phyloP scores from a whole-genome alignment of 139 green algal species.

The Eudorina sp. region DNA sequence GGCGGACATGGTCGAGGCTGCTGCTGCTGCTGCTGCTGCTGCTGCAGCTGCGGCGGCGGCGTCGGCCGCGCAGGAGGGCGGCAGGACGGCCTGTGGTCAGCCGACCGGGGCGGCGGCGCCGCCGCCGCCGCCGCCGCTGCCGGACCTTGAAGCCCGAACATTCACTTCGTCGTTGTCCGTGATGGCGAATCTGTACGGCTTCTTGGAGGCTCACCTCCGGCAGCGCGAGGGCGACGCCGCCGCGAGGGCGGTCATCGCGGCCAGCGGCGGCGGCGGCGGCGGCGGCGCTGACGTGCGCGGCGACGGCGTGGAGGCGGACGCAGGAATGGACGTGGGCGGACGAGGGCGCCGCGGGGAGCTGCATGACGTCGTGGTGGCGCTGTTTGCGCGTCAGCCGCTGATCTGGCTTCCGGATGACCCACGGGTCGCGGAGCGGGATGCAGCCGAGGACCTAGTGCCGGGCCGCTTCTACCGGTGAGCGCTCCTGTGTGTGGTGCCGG shows the following conservation, averaged over 20 bases:
- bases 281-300: too few species aligned
- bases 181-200: slow-evolving; percentile 23
- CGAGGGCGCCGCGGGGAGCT: neutral
- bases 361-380: neutral
- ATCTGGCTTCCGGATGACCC: slow-evolving; percentile 31
- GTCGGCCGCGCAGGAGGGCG: neutral
- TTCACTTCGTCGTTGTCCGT: neutral
- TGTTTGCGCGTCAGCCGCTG: neutral
- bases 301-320: too few species aligned
- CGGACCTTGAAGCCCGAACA: too few species aligned
- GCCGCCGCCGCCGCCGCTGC: too few species aligned
- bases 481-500: too few species aligned
- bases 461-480: slow-evolving; percentile 5
- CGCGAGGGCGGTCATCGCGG: neutral
- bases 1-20: neutral
- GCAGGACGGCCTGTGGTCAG: too few species aligned
- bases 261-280: neutral
- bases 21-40: neutral
- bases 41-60: neutral
- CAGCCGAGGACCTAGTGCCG: neutral
- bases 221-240: neutral
- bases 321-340: neutral
- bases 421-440: neutral
- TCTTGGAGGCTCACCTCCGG: neutral
- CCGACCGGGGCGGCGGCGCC: too few species aligned